Percentiles rank a stretch among this genome's conserved stretches.
Conservation (phyloP, 441 rosid genomes). For the Adansonia grandidieri region DNA sequence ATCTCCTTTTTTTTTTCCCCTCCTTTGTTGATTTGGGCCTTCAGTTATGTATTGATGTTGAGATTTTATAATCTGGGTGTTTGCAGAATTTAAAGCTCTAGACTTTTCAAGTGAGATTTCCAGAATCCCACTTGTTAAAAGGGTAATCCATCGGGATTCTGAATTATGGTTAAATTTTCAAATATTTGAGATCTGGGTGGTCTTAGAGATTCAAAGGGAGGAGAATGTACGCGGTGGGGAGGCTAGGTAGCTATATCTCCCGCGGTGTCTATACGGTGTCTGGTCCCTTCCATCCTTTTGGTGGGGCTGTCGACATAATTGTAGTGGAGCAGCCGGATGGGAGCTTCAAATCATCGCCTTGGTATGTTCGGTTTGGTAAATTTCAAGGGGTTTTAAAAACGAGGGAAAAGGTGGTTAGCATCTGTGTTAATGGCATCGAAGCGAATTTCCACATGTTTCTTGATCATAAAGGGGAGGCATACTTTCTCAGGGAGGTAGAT, state of each 20-base stretch:
- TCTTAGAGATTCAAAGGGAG: slow-evolving; percentile 22
- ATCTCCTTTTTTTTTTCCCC: not conserved
- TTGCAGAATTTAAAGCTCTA: slow-evolving; percentile 25
- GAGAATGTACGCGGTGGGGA: slow-evolving; percentile 81
- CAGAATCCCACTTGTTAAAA: not conserved
- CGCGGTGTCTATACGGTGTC: slow-evolving; percentile 86
- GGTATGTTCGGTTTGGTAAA: slow-evolving; percentile 95
- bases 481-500: slow-evolving; percentile 72
- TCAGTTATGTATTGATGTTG: slow-evolving; percentile 15
- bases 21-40: slow-evolving; percentile 18
- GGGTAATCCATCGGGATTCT: slow-evolving; percentile 17
- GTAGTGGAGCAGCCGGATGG: slow-evolving; percentile 96
- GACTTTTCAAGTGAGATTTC: not conserved
- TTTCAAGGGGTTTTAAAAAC: slow-evolving; percentile 96
- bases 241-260: slow-evolving; percentile 85
- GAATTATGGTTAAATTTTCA: slow-evolving; percentile 35
- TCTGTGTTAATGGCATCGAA: slow-evolving; percentile 73
- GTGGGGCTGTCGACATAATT: slow-evolving; percentile 96
- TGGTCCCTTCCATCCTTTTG: slow-evolving; percentile 94
- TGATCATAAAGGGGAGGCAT: slow-evolving; percentile 92
- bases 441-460: slow-evolving; percentile 82
- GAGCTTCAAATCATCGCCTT: slow-evolving; percentile 90
- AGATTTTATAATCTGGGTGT: slow-evolving; percentile 34
- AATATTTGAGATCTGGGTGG: slow-evolving; percentile 33
- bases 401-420: slow-evolving; percentile 59